phyloP scores from a whole-genome alignment of 1,139 yeast genomes.

The Yamadazyma sp. region DNA sequence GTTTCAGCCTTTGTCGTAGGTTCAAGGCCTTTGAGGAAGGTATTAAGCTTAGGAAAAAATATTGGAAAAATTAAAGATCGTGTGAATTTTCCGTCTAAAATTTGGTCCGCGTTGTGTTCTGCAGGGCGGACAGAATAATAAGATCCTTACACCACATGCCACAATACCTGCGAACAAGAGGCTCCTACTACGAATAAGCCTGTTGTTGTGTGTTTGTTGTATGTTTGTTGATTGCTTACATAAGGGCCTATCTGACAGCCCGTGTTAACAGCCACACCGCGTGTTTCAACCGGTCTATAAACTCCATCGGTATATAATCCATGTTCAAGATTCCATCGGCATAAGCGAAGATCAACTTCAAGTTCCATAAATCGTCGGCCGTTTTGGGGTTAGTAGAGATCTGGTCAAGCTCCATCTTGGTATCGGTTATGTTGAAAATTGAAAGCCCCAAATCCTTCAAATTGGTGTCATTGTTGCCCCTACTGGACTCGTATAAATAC shows the following conservation, averaged over 20 bases:
- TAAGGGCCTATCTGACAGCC: background rate
- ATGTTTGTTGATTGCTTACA: too few relatives aligned
- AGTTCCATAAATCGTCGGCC: slow-evolving; percentile 65
- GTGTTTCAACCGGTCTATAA: slow-evolving; percentile 52
- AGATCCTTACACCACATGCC: background rate
- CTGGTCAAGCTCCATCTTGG: slow-evolving; percentile 50
- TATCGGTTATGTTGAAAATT: slow-evolving; percentile 53
- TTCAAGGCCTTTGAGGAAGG: too few relatives aligned
- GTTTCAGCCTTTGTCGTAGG: too few relatives aligned
- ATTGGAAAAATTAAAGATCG: background rate
- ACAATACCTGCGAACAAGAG: too few relatives aligned
- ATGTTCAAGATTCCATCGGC: slow-evolving; percentile 43
- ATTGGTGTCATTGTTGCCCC: slow-evolving; percentile 15
- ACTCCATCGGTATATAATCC: slow-evolving; percentile 46
- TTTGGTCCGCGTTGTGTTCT: background rate
- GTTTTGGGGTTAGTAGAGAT: slow-evolving; percentile 45
- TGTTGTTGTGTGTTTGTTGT: too few relatives aligned
- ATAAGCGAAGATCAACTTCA: slow-evolving; percentile 63
- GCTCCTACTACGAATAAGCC: too few relatives aligned
- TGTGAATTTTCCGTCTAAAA: background rate
- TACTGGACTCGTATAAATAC: slow-evolving; percentile 30
- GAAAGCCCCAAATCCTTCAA: slow-evolving; percentile 26
- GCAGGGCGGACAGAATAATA: background rate
- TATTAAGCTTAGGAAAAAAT: background rate
- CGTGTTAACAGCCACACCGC: slow-evolving; percentile 33